Evolutionary conservation across 78 protist genomes (phyloP), one percentile per base, ranked within the genome.

Genomic region (Dictyostelium capitatum): DNA sequence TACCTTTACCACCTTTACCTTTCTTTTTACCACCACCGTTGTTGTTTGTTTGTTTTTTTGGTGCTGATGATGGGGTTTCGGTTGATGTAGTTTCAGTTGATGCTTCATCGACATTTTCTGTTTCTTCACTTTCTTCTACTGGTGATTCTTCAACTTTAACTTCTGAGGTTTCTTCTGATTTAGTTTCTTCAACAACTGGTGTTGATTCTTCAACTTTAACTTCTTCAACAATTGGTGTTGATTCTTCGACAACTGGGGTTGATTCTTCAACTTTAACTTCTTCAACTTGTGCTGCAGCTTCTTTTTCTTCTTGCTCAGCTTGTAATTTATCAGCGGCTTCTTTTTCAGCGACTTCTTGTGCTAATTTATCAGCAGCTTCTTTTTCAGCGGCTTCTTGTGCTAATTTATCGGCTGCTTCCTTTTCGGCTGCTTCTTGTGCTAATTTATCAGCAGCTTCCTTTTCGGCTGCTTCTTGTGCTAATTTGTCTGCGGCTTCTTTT

Each of bases 191-290:
- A 30, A 65, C 79, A 75, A 75, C 46, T 73, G 80, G 80, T 73
- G 37, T 73, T 43, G 69, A 43, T 51, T 48, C 72, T 65, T 81
- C 79, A n/a, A n/a, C n/a, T n/a, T n/a, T n/a, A n/a, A n/a, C n/a
- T 32, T 82, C 89, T 32, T 82, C 89, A 30, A 65, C 79, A 75
- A 75, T n/a, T 73, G 80, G 80, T 73, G 37, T 73, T 43, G 69
- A 43, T 51, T 48, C 72, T 65, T 81, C 79, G 14, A 65, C 89
- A 19, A 53, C 67, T 83, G 79, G 81, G 32, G 50, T 75, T 37
- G 47, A 9, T 46, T 43, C 79, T 47, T 83, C 70, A 23, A 82
- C 90, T 57, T n/a, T 25, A 48, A 64, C 30, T 48, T 75, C 65
- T 50, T 75, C 81, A 25, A 75, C 81, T 43, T 43, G 30, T 48